Evolutionary conservation across 768 basidiomycete species (phyloP).

Genomic region (Mycena alexandri): DNA sequence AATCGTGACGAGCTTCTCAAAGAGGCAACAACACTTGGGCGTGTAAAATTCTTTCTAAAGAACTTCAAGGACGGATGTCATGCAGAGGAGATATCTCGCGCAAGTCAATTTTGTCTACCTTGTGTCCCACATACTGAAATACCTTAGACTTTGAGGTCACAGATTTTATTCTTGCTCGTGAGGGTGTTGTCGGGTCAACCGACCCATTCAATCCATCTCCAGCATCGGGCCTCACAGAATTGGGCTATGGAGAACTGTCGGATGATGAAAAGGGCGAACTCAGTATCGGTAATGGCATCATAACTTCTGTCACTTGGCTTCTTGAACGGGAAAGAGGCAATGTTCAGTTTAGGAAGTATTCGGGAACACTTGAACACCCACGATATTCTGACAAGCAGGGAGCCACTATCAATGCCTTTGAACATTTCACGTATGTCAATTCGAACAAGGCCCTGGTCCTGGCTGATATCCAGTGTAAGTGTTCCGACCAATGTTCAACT

Average conservation of each 20-base stretch:
- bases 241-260: neutral
- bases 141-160: no score
- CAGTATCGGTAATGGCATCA: no score
- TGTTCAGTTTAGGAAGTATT: constrained; percentile 3
- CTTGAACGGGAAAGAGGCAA: no score
- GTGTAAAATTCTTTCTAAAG: neutral
- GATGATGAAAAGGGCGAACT: no score
- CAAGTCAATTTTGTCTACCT: neutral
- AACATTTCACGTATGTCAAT: constrained; percentile 11
- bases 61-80: constrained; percentile 8
- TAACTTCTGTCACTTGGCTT: no score
- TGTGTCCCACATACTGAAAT: neutral
- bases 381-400: constrained; percentile 14
- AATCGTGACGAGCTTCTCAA: constrained; percentile 3
- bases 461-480: constrained; percentile 11
- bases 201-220: constrained; percentile 5
- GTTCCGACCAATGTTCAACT: neutral
- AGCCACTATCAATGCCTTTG: constrained; percentile 8
- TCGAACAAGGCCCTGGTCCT: constrained; percentile 11
- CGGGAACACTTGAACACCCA: constrained; percentile 10
- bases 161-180: no score
- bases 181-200: no score
- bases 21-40: neutral
- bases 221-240: constrained; percentile 5
- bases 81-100: neutral